A percentile compares a stretch with the other conserved stretches of the same genome.
These are phyloP conservation scores for Phytophthora quininea DNA, from an alignment of 352 stramenopile species.

Conservation along the genomic window DNA sequence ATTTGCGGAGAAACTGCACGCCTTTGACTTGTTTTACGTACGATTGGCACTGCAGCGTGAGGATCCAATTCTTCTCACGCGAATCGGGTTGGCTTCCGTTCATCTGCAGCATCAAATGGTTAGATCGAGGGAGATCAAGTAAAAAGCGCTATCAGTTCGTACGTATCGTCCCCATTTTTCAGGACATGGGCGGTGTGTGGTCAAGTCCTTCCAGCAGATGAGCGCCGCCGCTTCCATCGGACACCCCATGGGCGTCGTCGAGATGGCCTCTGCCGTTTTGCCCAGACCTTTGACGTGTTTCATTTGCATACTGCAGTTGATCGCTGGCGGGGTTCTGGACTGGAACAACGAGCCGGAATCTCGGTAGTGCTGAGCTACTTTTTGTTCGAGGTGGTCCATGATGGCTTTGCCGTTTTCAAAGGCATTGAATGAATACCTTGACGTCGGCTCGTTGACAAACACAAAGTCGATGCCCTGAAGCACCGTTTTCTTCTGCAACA, in stretches of 20 bases:
- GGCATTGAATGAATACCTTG: constrained; percentile 14
- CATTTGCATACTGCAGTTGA: constrained; percentile 21
- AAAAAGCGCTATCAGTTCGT: too few relatives aligned
- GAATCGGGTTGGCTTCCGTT: constrained; percentile 19
- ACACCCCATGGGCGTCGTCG: constrained; percentile 26
- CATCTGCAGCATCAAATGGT: constrained; percentile 19
- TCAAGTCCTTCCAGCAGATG: constrained; percentile 33
- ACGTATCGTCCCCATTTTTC: constrained; percentile 28
- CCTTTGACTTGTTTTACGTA: constrained; percentile 28
- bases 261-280: constrained; percentile 18
- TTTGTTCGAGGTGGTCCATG: constrained; percentile 18
- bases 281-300: constrained; percentile 9
- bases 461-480: constrained; percentile 27
- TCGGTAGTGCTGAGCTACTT: constrained; percentile 14
- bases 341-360: constrained; percentile 21
- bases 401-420: constrained; percentile 28
- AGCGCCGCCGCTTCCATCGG: constrained; percentile 18
- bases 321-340: not conserved
- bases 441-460: constrained; percentile 24
- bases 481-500: constrained; percentile 22
- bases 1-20: constrained; percentile 36
- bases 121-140: too few relatives aligned
- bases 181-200: constrained; percentile 23
- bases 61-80: constrained; percentile 36
- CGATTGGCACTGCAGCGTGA: constrained; percentile 20